Percentiles rank a stretch among this genome's conserved stretches.
Evolutionary conservation across 345 rosid species (phyloP).

Genomic region (Citrus cavaleriei): DNA sequence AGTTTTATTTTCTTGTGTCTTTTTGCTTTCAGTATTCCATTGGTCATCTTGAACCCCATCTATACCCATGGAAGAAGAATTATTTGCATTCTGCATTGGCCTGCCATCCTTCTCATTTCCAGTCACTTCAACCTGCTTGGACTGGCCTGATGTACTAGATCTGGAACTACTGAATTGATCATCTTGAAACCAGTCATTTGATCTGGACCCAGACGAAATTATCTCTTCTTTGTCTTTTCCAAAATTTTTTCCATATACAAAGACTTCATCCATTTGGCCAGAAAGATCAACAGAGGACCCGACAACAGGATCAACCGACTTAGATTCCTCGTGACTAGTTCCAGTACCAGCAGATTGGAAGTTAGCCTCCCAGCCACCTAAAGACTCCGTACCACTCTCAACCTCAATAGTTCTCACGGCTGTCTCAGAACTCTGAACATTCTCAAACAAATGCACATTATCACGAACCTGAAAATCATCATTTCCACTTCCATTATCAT

Average conservation of each 20-base stretch:
- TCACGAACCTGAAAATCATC: constrained; percentile 27
- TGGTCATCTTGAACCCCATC: constrained; percentile 31
- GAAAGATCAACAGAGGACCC: constrained; percentile 47
- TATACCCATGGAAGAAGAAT: constrained; percentile 1
- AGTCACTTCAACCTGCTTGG: constrained; percentile 16
- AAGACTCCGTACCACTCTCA: constrained; percentile 26
- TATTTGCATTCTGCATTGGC: constrained; percentile 9
- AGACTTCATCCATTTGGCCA: constrained; percentile 55
- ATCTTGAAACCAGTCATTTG: constrained; percentile 49
- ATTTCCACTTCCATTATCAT: constrained; percentile 24
- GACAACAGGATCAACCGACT: constrained; percentile 36
- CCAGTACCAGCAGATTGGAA: constrained; percentile 42
- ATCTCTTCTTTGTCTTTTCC: constrained; percentile 29
- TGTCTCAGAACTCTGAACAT: constrained; percentile 32
- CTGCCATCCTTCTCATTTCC: constrained; percentile 12
- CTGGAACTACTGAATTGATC: constrained; percentile 33
- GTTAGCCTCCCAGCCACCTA: constrained; percentile 49
- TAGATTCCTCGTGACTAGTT: constrained; percentile 27
- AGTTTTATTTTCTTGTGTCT: constrained; percentile 19
- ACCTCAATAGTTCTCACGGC: constrained; percentile 21
- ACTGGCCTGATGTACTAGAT: constrained; percentile 11
- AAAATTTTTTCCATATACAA: constrained; percentile 46
- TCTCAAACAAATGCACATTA: constrained; percentile 38
- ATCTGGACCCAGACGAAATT: constrained; percentile 29
- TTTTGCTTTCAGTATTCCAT: constrained; percentile 27